Base-by-base conservation (phyloP, 192 early-diverging fungal genomes). In the Jimgerdemannia lactiflua region DNA sequence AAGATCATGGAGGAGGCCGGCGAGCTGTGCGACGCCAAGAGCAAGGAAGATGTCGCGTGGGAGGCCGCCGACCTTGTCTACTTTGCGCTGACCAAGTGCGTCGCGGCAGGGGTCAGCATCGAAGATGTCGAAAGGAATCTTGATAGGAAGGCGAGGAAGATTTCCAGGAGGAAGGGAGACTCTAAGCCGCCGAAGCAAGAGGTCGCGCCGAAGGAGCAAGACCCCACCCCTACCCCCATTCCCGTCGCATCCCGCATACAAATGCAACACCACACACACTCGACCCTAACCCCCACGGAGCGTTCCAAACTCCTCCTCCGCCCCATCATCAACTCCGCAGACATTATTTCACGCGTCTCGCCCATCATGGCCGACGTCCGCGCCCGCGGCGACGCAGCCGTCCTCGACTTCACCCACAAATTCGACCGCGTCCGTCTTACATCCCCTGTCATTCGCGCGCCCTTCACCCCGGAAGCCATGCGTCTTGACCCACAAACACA, bases 1-100 rank as follows among this genome's bases (percentile, higher is more conserved):
- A 99, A 99, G 88, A 94, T 99, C 74, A 88, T 95, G 83, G 98
- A 99, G 79, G 97, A 98, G 83, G 98, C 98, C 2, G 87, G 92
- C 9, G 98, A 98, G 81, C 78, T 99, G 42, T 95, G 94, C 69
- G 90, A 94, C 29, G 96, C 98, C 63, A 85, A 76, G 3, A 82
- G 75, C 1, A 81, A 85, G 54, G 90, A 91, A 14, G 94, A 98
- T 6, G 91, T 98, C 80, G 95, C 96, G 3, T 97, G 93, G 88
- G 97, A 99, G 83, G 92, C 96, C 7, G 97, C 98, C 17, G 98
- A 99, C 80, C 78, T 98, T 71, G 88, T 99, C 71, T 99, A 98
- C 85, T 99, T 99, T 87, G 91, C 95, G 4, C 82, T 99, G 74
- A 90, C 89, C 70, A 96, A 95, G 77, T 96, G 95, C 81, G 89